These are phyloP conservation scores for Myxozyma udenii DNA, from an alignment of 805 yeast genomes.

Conservation along the genomic window DNA sequence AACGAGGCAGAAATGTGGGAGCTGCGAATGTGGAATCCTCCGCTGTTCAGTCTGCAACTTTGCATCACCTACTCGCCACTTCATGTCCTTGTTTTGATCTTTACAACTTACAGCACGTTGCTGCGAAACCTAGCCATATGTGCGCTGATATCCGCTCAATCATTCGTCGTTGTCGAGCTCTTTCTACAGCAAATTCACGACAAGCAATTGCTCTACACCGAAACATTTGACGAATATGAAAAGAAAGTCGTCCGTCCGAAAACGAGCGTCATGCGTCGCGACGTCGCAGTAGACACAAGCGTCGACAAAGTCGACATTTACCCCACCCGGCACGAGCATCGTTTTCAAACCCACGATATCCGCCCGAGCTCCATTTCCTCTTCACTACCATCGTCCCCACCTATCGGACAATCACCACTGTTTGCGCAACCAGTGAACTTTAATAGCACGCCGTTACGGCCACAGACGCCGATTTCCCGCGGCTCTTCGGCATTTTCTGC, in stretches of 20 bases:
- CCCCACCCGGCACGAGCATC: slow-evolving; percentile 32
- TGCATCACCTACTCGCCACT: slow-evolving; percentile 60
- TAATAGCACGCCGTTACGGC: no score
- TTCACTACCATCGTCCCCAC: neutral
- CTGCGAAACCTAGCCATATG: slow-evolving; percentile 33
- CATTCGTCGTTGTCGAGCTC: slow-evolving; percentile 42
- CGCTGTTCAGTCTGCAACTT: slow-evolving; percentile 52
- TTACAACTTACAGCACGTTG: slow-evolving; percentile 40
- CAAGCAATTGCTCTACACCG: slow-evolving; percentile 57
- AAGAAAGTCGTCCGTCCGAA: slow-evolving; percentile 61
- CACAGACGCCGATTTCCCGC: no score
- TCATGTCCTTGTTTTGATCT: slow-evolving; percentile 45
- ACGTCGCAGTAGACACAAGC: slow-evolving; percentile 50
- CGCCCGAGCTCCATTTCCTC: slow-evolving; percentile 13
- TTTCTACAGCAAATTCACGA: slow-evolving; percentile 54
- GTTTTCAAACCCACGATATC: slow-evolving; percentile 29
- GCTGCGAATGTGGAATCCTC: slow-evolving; percentile 65
- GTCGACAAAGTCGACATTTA: slow-evolving; percentile 32
- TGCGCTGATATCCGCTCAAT: slow-evolving; percentile 42
- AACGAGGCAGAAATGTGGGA: slow-evolving; percentile 43
- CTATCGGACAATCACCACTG: neutral
- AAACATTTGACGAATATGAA: slow-evolving; percentile 61
- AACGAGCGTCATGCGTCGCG: slow-evolving; percentile 50
- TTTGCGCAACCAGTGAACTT: neutral
- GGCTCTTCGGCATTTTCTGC: no score